Conservation (phyloP, 805 yeast genomes). For the Wickerhamiella lipophila region DNA sequence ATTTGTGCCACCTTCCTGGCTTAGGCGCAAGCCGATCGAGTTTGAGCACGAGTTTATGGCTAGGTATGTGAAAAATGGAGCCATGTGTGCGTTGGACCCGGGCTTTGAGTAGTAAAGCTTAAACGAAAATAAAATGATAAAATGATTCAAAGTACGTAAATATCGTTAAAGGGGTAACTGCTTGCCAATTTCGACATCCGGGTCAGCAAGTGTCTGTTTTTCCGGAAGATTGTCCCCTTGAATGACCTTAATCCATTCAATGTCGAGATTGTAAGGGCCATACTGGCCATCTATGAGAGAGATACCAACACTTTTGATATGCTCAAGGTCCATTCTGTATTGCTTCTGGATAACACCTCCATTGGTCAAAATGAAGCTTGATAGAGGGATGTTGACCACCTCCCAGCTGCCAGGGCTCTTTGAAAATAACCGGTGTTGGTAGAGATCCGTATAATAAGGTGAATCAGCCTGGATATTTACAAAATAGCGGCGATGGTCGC, state of each 20-base stretch:
- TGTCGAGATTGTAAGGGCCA: constrained; percentile 58
- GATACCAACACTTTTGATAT: constrained; percentile 60
- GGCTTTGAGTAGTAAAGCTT: no score
- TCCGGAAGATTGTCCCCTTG: constrained; percentile 14
- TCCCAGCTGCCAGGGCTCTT: constrained; percentile 71
- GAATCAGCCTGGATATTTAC: constrained; percentile 74
- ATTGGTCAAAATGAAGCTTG: constrained; percentile 71
- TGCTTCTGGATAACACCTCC: constrained; percentile 60
- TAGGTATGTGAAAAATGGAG: constrained; percentile 12
- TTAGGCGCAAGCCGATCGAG: neutral
- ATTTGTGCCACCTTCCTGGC: constrained; percentile 1
- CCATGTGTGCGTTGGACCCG: constrained; percentile 16
- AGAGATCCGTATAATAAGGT: constrained; percentile 63
- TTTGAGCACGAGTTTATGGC: constrained; percentile 15
- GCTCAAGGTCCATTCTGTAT: constrained; percentile 45
- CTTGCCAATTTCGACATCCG: constrained; percentile 7
- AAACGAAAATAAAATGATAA: neutral
- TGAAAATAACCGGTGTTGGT: constrained; percentile 67
- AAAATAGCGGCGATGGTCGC: constrained; percentile 60
- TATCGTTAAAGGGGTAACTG: constrained; percentile 5
- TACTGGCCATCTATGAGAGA: constrained; percentile 66
- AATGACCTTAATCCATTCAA: constrained; percentile 62
- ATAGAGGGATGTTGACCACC: constrained; percentile 62
- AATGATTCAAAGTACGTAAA: neutral
- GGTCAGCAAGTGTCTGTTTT: neutral